phyloP scores from a whole-genome alignment of 352 stramenopile genomes.

The Pythium coloratum region DNA sequence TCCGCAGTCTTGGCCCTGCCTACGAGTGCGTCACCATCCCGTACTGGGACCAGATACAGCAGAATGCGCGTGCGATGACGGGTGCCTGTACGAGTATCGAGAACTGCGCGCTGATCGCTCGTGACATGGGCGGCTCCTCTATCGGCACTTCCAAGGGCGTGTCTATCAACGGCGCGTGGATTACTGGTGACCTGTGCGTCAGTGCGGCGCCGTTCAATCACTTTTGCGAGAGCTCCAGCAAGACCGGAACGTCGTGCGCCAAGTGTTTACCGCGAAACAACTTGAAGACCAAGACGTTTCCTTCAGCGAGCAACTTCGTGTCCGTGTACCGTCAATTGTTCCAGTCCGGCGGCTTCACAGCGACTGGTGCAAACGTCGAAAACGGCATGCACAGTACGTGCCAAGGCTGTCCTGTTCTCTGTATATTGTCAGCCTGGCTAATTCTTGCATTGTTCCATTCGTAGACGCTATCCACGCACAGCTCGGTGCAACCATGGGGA shows the following conservation, averaged over 20 bases:
- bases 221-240: slow-evolving; percentile 46
- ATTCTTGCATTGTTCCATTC: neutral
- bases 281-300: slow-evolving; percentile 28
- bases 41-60: slow-evolving; percentile 55
- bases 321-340: slow-evolving; percentile 55
- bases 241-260: slow-evolving; percentile 33
- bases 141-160: slow-evolving; percentile 20
- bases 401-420: too few species aligned
- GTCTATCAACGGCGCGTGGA: slow-evolving; percentile 30
- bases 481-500: slow-evolving; percentile 47
- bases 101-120: slow-evolving; percentile 37
- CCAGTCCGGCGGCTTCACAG: slow-evolving; percentile 30
- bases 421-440: neutral
- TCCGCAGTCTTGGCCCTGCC: slow-evolving; percentile 38
- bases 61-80: slow-evolving; percentile 22
- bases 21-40: slow-evolving; percentile 65
- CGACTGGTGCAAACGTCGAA: slow-evolving; percentile 30
- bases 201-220: slow-evolving; percentile 32
- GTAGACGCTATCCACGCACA: slow-evolving; percentile 47
- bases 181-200: slow-evolving; percentile 31
- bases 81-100: slow-evolving; percentile 35
- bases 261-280: slow-evolving; percentile 37
- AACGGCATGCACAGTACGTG: slow-evolving; percentile 53
- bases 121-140: slow-evolving; percentile 36
- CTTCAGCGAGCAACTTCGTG: slow-evolving; percentile 34